These are phyloP conservation scores for Polytrichum formosum DNA, from an alignment of 225 moss, liverwort and hornwort species.

Conservation along the genomic window DNA sequence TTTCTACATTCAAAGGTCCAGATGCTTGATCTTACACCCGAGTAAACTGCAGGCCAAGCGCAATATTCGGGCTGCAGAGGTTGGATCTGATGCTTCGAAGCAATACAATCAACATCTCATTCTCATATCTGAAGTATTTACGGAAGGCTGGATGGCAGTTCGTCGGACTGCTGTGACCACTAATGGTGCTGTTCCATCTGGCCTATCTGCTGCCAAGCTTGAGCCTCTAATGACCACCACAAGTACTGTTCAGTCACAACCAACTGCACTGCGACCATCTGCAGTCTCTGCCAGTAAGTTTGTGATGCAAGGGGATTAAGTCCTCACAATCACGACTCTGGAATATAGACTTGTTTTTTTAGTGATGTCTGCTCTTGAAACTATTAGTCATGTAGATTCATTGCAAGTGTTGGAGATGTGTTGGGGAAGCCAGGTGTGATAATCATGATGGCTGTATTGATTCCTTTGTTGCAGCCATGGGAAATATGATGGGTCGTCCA, in stretches of 20 bases:
- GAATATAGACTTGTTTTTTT: background rate
- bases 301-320: background rate
- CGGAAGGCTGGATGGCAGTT: slow-evolving; percentile 75
- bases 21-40: background rate
- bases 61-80: slow-evolving; percentile 46
- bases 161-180: slow-evolving; percentile 51
- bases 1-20: background rate
- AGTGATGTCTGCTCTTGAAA: no score
- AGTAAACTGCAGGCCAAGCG: slow-evolving; percentile 63
- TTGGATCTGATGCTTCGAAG: slow-evolving; percentile 60
- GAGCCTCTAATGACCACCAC: slow-evolving; percentile 47
- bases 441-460: slow-evolving; percentile 11
- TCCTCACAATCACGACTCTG: background rate
- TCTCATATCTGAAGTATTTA: slow-evolving; percentile 81
- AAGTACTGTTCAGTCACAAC: slow-evolving; percentile 45
- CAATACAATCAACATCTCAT: slow-evolving; percentile 57
- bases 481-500: slow-evolving; percentile 66
- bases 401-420: no score
- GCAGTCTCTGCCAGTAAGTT: slow-evolving; percentile 42
- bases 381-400: no score
- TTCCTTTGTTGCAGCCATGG: slow-evolving; percentile 51
- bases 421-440: no score
- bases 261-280: slow-evolving; percentile 52
- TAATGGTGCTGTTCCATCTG: slow-evolving; percentile 42
- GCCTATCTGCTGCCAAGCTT: slow-evolving; percentile 59